A percentile compares a stretch with the other conserved stretches of the same genome.
Evolutionary conservation across 75 land plant genomes (phyloP).

Genomic region (Azolla pinnata): DNA sequence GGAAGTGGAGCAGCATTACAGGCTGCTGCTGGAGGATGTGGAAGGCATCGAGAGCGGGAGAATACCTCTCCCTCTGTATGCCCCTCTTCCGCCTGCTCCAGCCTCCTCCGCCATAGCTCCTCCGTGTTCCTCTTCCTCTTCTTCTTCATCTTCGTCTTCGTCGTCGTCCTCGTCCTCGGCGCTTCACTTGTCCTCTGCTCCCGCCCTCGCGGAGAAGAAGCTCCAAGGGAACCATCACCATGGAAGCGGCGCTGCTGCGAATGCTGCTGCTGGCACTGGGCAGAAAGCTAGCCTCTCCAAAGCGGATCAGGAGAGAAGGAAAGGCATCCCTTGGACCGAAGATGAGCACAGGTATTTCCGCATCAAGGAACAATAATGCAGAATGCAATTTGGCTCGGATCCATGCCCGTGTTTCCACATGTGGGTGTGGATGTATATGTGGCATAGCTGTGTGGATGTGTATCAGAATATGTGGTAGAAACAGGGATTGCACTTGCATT

Average conservation of each 20-base stretch:
- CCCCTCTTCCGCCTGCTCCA: not conserved
- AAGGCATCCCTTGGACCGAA: conserved; percentile 84
- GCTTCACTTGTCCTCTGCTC: not conserved
- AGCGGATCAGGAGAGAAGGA: conserved; percentile 63
- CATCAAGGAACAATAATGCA: no score
- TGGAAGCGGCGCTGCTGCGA: not conserved
- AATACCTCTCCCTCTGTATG: conserved; percentile 27
- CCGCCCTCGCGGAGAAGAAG: not conserved
- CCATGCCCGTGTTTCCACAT: no score
- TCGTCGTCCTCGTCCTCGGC: no score
- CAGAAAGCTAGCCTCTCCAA: not conserved
- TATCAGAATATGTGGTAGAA: no score
- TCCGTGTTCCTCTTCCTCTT: no score
- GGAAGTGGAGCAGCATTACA: conserved; percentile 32
- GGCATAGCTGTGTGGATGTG: no score
- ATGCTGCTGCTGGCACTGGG: not conserved
- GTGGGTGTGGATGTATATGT: no score
- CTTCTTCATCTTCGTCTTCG: no score
- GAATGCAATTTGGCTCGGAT: no score
- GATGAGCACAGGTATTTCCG: conserved; percentile 85
- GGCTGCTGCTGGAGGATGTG: conserved; percentile 31
- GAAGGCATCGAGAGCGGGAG: conserved; percentile 25
- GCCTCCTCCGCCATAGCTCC: no score
- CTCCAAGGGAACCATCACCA: no score
- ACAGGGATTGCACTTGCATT: no score